Evolutionary conservation across 2,329 filamentous ascomycete genomes (phyloP), one percentile per base, ranked within the genome.

Genomic region (Cladosporium sp.): DNA sequence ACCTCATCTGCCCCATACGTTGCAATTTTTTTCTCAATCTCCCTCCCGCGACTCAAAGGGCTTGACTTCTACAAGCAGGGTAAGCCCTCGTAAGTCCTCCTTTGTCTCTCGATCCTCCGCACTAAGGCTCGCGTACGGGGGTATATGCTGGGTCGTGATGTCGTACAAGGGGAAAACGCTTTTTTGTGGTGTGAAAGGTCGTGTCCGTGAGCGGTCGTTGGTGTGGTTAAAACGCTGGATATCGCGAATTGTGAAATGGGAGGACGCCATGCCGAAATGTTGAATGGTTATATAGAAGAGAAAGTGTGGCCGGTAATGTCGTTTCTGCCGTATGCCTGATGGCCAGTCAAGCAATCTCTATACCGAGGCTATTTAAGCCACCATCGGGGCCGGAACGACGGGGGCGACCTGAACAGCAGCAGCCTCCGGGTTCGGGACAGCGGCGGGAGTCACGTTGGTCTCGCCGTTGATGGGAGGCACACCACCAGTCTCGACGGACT

Each of bases 401-500:
- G 48, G 48, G 11, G 48, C 48, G 42, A 38, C 42, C 48, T 51
- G 48, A 19, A 44, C 48, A 22, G 34, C 42, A 12, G 42, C 34
- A 44, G 48, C 48, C 32, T 51, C 41, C 12, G 43, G 41, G 43
- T 41, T 50, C 11, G 47, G 41, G 52, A 70, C 67, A 36, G 70
- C 65, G 27, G 69, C 62, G 20, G 72, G 63, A 15, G 56, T 52
- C 12, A 47, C 53, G 29, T 64, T 61, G 51, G 58, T 55, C 48
- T 62, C 61, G 47, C 64, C 63, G 51, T 64, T 65, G 47, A 54
- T 54, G 43, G 67, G 58, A 45, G 64, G 50, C 32, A 65, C 61
- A 43, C 62, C 56, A 13, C 59, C 59, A 39, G 73, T 72, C 19
- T 75, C 67, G 60, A 79, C 78, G 60, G 82, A 86, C 84, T 82